Evolutionary conservation across 2,329 filamentous ascomycete species (phyloP), one percentile per base, ranked within the genome.

Genomic region (Penicillium sp.): DNA sequence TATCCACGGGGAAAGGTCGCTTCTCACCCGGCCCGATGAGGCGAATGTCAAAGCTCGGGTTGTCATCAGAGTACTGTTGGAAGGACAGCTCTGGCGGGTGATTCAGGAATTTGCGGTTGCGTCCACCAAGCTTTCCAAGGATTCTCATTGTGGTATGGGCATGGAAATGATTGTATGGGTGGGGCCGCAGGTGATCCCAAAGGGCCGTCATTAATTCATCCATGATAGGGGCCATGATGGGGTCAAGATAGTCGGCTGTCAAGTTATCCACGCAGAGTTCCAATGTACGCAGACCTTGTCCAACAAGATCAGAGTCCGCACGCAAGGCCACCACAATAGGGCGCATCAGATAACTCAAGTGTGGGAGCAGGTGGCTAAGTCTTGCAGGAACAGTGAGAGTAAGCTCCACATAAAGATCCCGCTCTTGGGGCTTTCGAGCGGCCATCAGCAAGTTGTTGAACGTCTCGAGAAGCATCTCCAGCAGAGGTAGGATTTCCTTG

Each of bases 211-310:
- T 99, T 45, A 99, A 81, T 70, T 99, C 95, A 67, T 99, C 93
- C 74, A 99, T 98, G 26, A 98, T 96, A 0, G 95, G 96, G 2
- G 93, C 91, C 93, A 99, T 99, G 68, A 99, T 98, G 0, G 95
- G 96, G 67, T 99, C 95, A 14, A 99, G 80, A 70, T 99, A 99
- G 69, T 99, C 95, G 0, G 95, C 93, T 0, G 96, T 99, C 0
- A 99, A 83, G 66, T 99, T 99, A 62, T 99, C 95, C 19, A 99
- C 95, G 68, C 95, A 99, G 2, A 99, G 84, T 70, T 99, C 95
- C 5, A 99, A 79, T 0, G 95, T 99, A 27, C 96, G 83, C 7
- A 99, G 80, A 0, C 95, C 95, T 73, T 99, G 96, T 0, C 93
- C 93, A 19, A 99, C 93, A 39, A 99, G 84, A 63, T 99, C 95